These are phyloP conservation scores for Chlorella sp. DNA, from an alignment of 139 green algal genomes.

Conservation along the genomic window DNA sequence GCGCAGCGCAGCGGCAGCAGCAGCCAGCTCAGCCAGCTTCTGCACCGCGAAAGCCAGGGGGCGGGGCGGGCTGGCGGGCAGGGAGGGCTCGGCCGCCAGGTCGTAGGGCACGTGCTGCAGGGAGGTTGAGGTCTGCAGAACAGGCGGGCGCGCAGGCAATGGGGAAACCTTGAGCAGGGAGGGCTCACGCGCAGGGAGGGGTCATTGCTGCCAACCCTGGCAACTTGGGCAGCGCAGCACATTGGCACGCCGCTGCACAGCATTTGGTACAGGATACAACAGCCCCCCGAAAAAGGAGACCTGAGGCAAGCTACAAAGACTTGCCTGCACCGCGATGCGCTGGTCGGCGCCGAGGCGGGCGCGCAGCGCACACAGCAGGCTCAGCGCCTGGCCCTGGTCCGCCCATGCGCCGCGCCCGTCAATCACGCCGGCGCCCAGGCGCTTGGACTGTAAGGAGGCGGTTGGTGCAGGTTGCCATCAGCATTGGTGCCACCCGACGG, in stretches of 20 bases:
- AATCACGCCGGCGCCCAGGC: constrained; percentile 82
- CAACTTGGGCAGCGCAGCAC: no score
- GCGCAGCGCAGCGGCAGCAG: neutral
- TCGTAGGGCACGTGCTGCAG: constrained; percentile 88
- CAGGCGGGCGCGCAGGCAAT: neutral
- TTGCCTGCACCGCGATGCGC: constrained; percentile 35
- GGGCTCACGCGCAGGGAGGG: no score
- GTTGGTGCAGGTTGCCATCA: neutral
- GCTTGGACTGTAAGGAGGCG: constrained; percentile 63
- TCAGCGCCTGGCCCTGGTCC: constrained; percentile 55
- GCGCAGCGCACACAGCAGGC: constrained; percentile 51
- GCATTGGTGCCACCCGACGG: no score
- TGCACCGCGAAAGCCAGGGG: constrained; percentile 83
- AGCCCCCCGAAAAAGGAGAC: no score
- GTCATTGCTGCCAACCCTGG: no score
- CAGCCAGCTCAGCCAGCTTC: constrained; percentile 75
- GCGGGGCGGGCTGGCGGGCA: constrained; percentile 23
- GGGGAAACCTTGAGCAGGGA: no score
- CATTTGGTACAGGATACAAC: no score
- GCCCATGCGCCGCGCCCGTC: constrained; percentile 85
- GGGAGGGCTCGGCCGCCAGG: constrained; percentile 55
- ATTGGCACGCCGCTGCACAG: no score
- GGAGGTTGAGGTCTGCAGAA: constrained; percentile 66
- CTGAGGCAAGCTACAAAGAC: neutral
- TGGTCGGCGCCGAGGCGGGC: constrained; percentile 38